Evolutionary conservation across 768 basidiomycete species (phyloP), one percentile per base, ranked within the genome.

Genomic region (Boletus rubropictus): DNA sequence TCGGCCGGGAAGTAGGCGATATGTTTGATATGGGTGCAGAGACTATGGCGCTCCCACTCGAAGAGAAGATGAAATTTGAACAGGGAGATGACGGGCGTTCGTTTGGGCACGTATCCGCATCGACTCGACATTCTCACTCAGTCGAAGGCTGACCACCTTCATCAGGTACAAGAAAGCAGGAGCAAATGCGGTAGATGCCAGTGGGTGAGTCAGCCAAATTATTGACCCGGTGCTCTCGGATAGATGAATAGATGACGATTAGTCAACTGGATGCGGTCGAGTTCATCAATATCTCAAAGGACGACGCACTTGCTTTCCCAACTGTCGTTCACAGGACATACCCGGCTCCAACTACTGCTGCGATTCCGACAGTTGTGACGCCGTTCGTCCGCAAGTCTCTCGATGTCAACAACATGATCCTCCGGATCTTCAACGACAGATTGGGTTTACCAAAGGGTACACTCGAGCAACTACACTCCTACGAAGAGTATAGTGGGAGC

Each of bases 231-330:
- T 25, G n/a, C n/a, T 9, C 11, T 6, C 39, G 17, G n/a, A 10
- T 35, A 33, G 21, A 51, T 9, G 7, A 20, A 45, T 6, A 2
- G 12, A 25, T 15, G 7, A 14, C 15, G 11, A 37, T 11, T 12
- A 60, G 56, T 2, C 39, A 24, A 5, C 48, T 72, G 39, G 84
- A 86, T 56, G 72, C 71, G 0, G 71, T 74, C 3, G 81, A 86
- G 56, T 84, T 83, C 61, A 69, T 86, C 48, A 84, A 84, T 55
- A 62, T 86, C 27, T 69, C 83, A 0, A 83, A 84, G 57, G 84
- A 88, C 56, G 85, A 88, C 52, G 81, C 73, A 0, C 58, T 86
- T 0, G 74, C 79, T 0, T 85, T 74, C 67, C 85, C 84, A 0
- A 51, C 60, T 0, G 65, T 73, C 18, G 71, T 69, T 5, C 74